Evolutionary conservation across 2,329 filamentous ascomycete species (phyloP), one percentile per base, ranked within the genome.

Genomic region (Byssochlamys sp.): DNA sequence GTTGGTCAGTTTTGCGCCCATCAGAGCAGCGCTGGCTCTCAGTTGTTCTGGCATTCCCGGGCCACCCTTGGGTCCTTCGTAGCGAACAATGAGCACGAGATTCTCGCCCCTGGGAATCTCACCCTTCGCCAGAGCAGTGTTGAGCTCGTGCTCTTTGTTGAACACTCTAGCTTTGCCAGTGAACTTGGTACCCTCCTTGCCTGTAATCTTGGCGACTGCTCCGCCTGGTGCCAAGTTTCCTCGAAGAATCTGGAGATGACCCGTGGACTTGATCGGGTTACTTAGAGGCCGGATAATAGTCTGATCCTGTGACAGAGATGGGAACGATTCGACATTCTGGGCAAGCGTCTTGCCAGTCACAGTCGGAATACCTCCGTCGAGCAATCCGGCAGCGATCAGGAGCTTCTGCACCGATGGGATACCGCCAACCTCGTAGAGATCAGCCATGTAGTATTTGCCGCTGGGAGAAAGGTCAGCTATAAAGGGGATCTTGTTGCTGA

Each of bases 11-110:
- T 88, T 88, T 0, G 92, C 92, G 53, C 92, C 92, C 88, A 96
- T 96, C 64, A 97, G 89, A 19, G 91, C 90, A 0, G 91, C 91
- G 58, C 84, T 88, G 10, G 92, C 89, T 70, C 88, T 90, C 51
- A 97, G 81, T 74, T 96, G 91, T 75, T 97, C 92, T 1, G 91
- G 92, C 92, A 97, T 97, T 50, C 92, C 92, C 0, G 92, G 92
- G 0, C 92, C 92, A 61, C 92, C 92, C 70, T 90, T 91, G 11
- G 92, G 92, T 0, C 92, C 92, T 71, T 97, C 92, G 71, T 96
- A 96, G 25, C 92, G 86, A 56, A 97, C 91, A 31, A 96, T 85
- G 28, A 96, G 78, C 24, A 96, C 92, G 12, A 95, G 81, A 69
- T 95, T 94, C 68, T 94, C 90, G 59, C 83, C 83, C 35, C 84